These are phyloP conservation scores for Graphilbum fragrans DNA, from an alignment of 2,329 filamentous ascomycete species.

Conservation along the genomic window DNA sequence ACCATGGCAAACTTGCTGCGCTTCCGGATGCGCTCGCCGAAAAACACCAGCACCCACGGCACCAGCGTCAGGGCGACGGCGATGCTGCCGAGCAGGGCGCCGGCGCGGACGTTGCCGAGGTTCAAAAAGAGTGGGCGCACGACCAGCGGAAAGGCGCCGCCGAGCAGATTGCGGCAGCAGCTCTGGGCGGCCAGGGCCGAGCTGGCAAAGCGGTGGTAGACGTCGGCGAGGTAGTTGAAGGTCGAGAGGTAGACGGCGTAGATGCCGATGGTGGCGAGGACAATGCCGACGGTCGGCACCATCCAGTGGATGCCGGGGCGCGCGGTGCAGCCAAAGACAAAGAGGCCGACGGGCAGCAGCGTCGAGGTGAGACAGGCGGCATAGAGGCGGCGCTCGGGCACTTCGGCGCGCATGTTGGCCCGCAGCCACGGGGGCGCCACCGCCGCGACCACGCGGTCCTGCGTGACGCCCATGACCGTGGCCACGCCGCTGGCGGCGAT, in stretches of 20 bases:
- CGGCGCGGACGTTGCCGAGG: slow-evolving; percentile 59
- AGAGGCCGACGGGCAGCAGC: slow-evolving; percentile 67
- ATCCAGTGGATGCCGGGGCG: slow-evolving; percentile 56
- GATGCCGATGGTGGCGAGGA: slow-evolving; percentile 71
- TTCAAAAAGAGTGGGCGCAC: slow-evolving; percentile 61
- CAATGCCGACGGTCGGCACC: slow-evolving; percentile 56
- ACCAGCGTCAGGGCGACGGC: slow-evolving; percentile 58
- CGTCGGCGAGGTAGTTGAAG: slow-evolving; percentile 88
- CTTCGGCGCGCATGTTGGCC: slow-evolving; percentile 32
- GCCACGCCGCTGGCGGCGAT: slow-evolving; percentile 53
- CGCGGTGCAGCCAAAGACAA: slow-evolving; percentile 67
- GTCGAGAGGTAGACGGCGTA: slow-evolving; percentile 77
- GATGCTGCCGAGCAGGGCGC: slow-evolving; percentile 64
- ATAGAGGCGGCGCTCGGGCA: slow-evolving; percentile 70
- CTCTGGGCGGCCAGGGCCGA: slow-evolving; percentile 79
- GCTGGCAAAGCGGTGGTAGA: slow-evolving; percentile 73
- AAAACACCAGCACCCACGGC: slow-evolving; percentile 79
- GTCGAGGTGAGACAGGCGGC: slow-evolving; percentile 67
- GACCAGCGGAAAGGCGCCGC: slow-evolving; percentile 69
- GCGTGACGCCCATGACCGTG: slow-evolving; percentile 56
- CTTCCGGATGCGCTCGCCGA: slow-evolving; percentile 61
- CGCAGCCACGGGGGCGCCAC: slow-evolving; percentile 21
- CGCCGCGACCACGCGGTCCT: slow-evolving; percentile 44
- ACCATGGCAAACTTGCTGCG: slow-evolving; percentile 65
- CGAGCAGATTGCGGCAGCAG: slow-evolving; percentile 75